A percentile compares a stretch with the other conserved stretches of the same genome.
These are phyloP conservation scores for Allium sativum DNA, from an alignment of 106 monocot genomes.

Conservation along the genomic window DNA sequence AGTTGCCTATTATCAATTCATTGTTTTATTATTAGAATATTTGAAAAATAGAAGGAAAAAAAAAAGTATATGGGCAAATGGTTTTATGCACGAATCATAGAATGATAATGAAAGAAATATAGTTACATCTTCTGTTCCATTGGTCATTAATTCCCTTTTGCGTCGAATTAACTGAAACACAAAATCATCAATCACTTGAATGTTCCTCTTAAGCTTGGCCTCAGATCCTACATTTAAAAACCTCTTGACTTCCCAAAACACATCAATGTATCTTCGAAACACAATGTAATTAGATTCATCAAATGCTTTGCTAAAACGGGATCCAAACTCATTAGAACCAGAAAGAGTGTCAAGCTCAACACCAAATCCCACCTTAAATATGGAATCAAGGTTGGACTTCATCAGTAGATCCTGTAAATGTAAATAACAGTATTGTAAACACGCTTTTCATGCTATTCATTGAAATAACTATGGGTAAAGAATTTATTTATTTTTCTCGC, in stretches of 20 bases:
- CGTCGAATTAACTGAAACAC: slow-evolving; percentile 23
- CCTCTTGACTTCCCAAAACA: slow-evolving; percentile 38
- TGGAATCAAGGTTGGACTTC: slow-evolving; percentile 40
- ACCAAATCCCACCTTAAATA: slow-evolving; percentile 54
- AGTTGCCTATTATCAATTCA: too few relatives aligned
- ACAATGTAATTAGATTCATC: slow-evolving; percentile 34
- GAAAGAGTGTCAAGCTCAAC: slow-evolving; percentile 32
- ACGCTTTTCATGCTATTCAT: too few relatives aligned
- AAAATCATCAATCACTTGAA: slow-evolving; percentile 39
- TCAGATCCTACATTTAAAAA: slow-evolving; percentile 35
- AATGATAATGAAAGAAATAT: background rate
- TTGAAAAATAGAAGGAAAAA: too few relatives aligned
- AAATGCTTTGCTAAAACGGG: slow-evolving; percentile 31
- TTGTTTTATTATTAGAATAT: too few relatives aligned
- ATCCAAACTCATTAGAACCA: slow-evolving; percentile 16
- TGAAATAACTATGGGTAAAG: too few relatives aligned
- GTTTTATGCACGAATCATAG: too few relatives aligned
- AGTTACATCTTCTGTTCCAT: slow-evolving; percentile 1
- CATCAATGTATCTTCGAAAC: slow-evolving; percentile 22
- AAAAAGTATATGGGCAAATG: too few relatives aligned
- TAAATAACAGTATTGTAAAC: too few relatives aligned
- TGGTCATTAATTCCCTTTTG: slow-evolving; percentile 9
- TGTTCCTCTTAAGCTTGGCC: slow-evolving; percentile 32
- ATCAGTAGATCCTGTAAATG: slow-evolving; percentile 1
- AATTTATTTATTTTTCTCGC: too few relatives aligned